Base-by-base conservation (phyloP, 352 stramenopile species). In the Pythium rishiriense region DNA sequence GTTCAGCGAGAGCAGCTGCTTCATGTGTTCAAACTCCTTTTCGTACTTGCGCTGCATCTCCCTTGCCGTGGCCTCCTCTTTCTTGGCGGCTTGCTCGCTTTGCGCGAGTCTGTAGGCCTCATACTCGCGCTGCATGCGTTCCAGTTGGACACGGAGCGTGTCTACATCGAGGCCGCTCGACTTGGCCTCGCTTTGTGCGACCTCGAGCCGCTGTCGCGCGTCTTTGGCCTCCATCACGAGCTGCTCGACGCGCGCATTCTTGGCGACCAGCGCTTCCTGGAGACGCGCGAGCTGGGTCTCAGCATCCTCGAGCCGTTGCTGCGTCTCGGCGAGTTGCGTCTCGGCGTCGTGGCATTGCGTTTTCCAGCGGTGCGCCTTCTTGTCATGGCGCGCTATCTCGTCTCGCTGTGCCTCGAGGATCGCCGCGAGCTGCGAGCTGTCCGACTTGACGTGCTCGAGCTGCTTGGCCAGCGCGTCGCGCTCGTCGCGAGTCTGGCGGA, bases 391-490 rank as follows among this genome's bases (percentile, higher is more conserved):
- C n/a, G 71, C 19, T 8, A 66, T 42, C 3, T 64, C 66, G 0
- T 59, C 41, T 9, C 70, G 66, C 52, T 87, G 79, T 7, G 65
- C 74, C 37, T 87, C 72, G 12, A 87, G 62, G 17, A 88, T 73
- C 21, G 62, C 48, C 0, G 69, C 50, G 11, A 90, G 63, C 41
- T 85, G 75, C 46, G 70, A 52, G 24, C 63, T 70, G 48, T 90
- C 77, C 17, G 64, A 65, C 61, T 76, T 73, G 0, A 79, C 58
- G 29, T 62, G 60, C 17, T 42, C 33, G 0, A 88, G 28, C 55
- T 86, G 77, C 49, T 79, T 81, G 15, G 54, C 35, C 11, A 88
- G 53, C 12, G 66, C 58, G 5, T 84, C 72, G 8, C 66, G 76
- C 31, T 87, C 75, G 11, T 69, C 37, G 19, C 69, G 64, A 0